Evolutionary conservation across 345 rosid species (phyloP), one percentile per base, ranked within the genome.

Genomic region (Mercurialis annua): DNA sequence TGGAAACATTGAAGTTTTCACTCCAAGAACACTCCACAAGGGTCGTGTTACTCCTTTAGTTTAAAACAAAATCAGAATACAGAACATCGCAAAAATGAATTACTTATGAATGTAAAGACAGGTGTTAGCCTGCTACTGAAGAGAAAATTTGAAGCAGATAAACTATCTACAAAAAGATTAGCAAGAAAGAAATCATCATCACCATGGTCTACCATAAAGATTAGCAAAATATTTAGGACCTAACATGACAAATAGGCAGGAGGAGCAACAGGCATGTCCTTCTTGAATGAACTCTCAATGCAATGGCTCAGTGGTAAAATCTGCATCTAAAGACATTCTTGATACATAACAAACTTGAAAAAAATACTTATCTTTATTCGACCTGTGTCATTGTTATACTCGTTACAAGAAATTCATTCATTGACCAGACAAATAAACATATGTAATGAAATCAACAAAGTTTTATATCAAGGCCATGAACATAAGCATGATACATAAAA

Each of bases 61-160:
- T 9, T 40, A 38, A 36, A 36, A 40, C 14, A 8, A 2, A 18
- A 7, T 20, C 27, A n/a, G n/a, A n/a, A n/a, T 29, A 2, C 18
- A 59, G 23, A 1, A 55, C 29, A 61, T 12, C 24, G 49, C 10
- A 5, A 14, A 10, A 18, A 18, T 10, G 2, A 58, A n/a, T 58
- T 18, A n/a, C 44, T 58, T 34, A n/a, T 31, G 44, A 33, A 58
- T 23, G n/a, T 2, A 34, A n/a, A 31, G 31, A 10, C 14, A 43
- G 26, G 40, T 6, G 61, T 12, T 18, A 2, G 10, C 7, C 12
- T 46, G 40, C 43, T 30, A 15, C 16, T 27, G 16, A 18, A 27
- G 38, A 46, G 23, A 46, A 46, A 29, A 30, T 46, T 47, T 47
- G 47, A 63, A 47, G 54, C 54, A 63, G 29, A 60, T 26, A 4